These are phyloP conservation scores for Earliella scabrosa DNA, from an alignment of 1,284 basidiomycete genomes.

Conservation along the genomic window DNA sequence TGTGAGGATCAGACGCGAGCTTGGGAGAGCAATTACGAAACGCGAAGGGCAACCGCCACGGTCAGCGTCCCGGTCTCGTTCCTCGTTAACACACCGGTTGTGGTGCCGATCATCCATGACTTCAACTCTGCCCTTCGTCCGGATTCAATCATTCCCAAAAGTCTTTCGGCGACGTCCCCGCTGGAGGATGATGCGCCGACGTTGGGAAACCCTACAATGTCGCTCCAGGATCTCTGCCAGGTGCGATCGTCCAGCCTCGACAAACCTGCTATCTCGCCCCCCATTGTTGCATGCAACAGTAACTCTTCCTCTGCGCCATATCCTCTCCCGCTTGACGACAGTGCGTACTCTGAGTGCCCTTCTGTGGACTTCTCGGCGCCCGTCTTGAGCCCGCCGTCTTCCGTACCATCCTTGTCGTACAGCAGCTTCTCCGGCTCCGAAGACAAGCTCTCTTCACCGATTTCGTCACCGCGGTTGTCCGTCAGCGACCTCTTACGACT, in stretches of 20 bases:
- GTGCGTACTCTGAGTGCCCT: constrained; percentile 18
- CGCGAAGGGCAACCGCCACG: background rate
- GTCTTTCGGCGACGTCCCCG: background rate
- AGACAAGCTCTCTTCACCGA: background rate
- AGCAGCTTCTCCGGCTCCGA: constrained; percentile 14
- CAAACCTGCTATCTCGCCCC: background rate
- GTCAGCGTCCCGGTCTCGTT: background rate
- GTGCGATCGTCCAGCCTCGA: constrained; percentile 5
- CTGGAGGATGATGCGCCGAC: background rate
- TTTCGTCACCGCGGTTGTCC: constrained; percentile 2
- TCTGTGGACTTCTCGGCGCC: constrained; percentile 12
- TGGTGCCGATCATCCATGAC: no score
- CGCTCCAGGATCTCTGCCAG: constrained; percentile 19
- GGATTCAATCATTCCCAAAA: background rate
- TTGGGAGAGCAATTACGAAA: no score
- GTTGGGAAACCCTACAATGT: background rate
- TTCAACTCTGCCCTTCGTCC: background rate
- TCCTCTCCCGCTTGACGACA: no score
- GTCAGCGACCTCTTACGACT: constrained; percentile 11
- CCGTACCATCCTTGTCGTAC: constrained; percentile 15
- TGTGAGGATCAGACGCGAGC: no score
- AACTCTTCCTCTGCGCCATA: no score
- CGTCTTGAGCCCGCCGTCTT: constrained; percentile 5
- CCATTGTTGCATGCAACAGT: background rate
- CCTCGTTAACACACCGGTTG: no score